These are phyloP conservation scores for Leptographium wingfieldii DNA, from an alignment of 2,329 filamentous ascomycete species.

Conservation along the genomic window DNA sequence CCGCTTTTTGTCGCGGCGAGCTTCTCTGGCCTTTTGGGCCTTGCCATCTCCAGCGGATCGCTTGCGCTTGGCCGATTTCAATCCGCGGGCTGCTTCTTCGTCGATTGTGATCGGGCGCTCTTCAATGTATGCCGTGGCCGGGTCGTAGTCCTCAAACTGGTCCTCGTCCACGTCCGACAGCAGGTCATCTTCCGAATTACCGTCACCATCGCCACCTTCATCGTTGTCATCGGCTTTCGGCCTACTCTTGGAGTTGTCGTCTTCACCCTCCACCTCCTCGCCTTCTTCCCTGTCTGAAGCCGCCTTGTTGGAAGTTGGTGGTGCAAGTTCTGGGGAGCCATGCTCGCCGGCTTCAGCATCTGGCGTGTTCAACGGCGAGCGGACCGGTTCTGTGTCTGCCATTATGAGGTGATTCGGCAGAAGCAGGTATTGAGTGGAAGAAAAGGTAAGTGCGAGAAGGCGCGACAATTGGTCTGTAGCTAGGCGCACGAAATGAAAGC, in stretches of 20 bases:
- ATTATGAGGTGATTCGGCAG: not conserved
- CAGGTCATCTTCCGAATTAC: constrained; percentile 40
- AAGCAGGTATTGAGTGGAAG: no score
- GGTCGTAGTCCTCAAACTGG: constrained; percentile 58
- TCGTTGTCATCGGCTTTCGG: constrained; percentile 12
- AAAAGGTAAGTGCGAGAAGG: not conserved
- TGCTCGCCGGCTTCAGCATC: not conserved
- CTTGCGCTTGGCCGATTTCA: constrained; percentile 55
- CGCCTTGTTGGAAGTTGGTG: not conserved
- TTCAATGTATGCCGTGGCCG: constrained; percentile 48
- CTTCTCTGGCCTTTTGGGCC: constrained; percentile 62
- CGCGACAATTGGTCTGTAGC: not conserved
- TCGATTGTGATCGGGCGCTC: constrained; percentile 55
- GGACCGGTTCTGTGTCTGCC: constrained; percentile 5
- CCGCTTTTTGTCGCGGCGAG: constrained; percentile 56
- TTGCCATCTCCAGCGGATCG: constrained; percentile 40
- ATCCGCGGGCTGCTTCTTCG: constrained; percentile 48
- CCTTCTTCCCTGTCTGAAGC: constrained; percentile 10
- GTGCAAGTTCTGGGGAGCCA: not conserved
- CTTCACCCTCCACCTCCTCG: constrained; percentile 22
- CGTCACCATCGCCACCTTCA: constrained; percentile 23
- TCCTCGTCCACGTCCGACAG: constrained; percentile 59
- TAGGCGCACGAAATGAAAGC: no score
- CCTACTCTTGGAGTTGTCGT: constrained; percentile 15
- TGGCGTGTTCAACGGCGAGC: not conserved